Evolutionary conservation across 2,329 filamentous ascomycete species (phyloP).

Genomic region (Coleophoma eucalyptorum): DNA sequence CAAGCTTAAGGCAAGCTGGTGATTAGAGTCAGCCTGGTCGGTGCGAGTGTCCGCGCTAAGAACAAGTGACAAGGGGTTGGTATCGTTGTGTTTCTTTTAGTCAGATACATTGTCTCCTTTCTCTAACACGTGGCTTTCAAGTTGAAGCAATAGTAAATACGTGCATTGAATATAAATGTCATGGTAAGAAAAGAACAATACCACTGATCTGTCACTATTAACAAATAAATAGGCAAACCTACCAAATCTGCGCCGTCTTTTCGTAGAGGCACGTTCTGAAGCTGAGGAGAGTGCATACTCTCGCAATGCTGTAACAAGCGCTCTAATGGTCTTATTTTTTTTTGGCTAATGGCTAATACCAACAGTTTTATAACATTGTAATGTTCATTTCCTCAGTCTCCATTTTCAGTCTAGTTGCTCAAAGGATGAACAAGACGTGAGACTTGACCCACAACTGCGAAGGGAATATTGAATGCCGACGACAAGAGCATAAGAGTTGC

Average conservation of each 20-base stretch:
- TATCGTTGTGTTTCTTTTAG: too few species aligned
- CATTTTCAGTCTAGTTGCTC: conserved; percentile 88
- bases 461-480: background rate
- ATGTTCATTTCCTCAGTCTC: conserved; percentile 96
- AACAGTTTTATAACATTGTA: conserved; percentile 93
- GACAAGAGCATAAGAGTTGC: background rate
- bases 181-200: conserved; percentile 15
- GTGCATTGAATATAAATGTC: too few species aligned
- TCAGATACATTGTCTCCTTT: too few species aligned
- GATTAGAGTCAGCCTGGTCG: conserved; percentile 6
- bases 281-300: conserved; percentile 94
- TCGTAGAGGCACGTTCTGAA: conserved; percentile 90
- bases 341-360: conserved; percentile 7
- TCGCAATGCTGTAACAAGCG: conserved; percentile 72
- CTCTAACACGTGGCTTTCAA: too few species aligned
- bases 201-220: conserved; percentile 2
- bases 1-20: conserved; percentile 3
- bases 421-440: conserved; percentile 55
- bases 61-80: conserved; percentile 11
- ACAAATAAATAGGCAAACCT: conserved; percentile 56
- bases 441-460: background rate
- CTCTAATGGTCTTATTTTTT: conserved; percentile 1
- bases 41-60: conserved; percentile 8
- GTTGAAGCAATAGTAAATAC: too few species aligned
- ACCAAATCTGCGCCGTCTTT: conserved; percentile 91